Conservation (phyloP, 495 filamentous ascomycete species). For the Talaromyces trachyspermus region DNA sequence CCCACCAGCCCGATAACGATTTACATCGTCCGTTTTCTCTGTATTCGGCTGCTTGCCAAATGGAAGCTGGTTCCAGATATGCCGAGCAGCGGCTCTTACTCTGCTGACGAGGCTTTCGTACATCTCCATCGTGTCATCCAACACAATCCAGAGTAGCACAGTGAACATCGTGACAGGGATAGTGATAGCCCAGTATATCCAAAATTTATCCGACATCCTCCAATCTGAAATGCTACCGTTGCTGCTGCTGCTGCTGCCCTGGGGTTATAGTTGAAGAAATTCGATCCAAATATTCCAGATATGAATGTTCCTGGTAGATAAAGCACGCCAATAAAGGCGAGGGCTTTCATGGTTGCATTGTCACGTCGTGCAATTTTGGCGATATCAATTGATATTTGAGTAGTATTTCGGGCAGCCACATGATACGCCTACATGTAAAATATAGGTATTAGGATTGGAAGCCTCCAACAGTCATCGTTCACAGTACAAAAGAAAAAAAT, state of each 20-base stretch:
- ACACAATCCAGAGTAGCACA: slow-evolving; percentile 13
- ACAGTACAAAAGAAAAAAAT: neutral
- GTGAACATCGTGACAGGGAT: slow-evolving; percentile 23
- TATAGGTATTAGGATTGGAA: too few species aligned
- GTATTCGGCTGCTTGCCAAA: too few species aligned
- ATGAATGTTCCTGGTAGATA: slow-evolving; percentile 37
- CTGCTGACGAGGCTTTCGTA: neutral
- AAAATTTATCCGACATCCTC: slow-evolving; percentile 23
- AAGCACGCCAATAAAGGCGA: slow-evolving; percentile 26
- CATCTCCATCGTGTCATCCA: neutral
- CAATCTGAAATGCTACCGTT: slow-evolving; percentile 11
- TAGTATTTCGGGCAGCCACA: slow-evolving; percentile 23
- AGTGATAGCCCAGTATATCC: slow-evolving; percentile 31
- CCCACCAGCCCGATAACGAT: too few species aligned
- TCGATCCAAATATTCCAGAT: slow-evolving; percentile 30
- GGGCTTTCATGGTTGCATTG: slow-evolving; percentile 26
- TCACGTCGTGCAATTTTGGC: slow-evolving; percentile 26
- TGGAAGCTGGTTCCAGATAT: neutral
- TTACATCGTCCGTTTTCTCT: too few species aligned
- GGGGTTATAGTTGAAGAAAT: slow-evolving; percentile 24
- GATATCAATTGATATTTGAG: slow-evolving; percentile 21
- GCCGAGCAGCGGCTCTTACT: neutral
- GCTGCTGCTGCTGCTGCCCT: too few species aligned
- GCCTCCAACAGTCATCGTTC: too few species aligned
- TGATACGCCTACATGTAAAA: neutral